Evolutionary conservation across 2,329 filamentous ascomycete genomes (phyloP).

Genomic region (Gnomoniopsis sp.): DNA sequence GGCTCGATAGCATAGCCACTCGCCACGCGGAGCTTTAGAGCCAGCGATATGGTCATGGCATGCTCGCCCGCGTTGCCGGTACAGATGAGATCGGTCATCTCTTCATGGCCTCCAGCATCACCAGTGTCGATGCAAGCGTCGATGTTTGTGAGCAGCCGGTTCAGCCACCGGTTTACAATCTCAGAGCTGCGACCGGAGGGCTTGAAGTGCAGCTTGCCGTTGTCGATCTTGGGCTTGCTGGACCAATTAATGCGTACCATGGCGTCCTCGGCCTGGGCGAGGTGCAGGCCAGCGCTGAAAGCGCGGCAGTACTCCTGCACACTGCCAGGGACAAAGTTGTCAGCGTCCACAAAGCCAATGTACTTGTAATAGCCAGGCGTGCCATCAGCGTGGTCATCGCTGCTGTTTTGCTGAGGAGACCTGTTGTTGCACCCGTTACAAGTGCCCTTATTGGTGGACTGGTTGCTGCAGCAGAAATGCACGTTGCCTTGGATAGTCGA

Average conservation of each 20-base stretch:
- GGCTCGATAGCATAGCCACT: conserved; percentile 32
- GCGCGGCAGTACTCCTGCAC: conserved; percentile 31
- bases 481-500: neutral
- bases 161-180: conserved; percentile 30
- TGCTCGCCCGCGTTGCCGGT: conserved; percentile 33
- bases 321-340: conserved; percentile 28
- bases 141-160: conserved; percentile 21
- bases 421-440: neutral
- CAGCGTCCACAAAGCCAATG: conserved; percentile 32
- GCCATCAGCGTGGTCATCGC: neutral
- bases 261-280: conserved; percentile 20
- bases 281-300: conserved; percentile 29
- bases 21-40: conserved; percentile 27
- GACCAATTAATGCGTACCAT: conserved; percentile 33
- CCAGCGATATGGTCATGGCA: conserved; percentile 35
- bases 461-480: neutral
- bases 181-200: conserved; percentile 27
- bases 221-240: conserved; percentile 29
- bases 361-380: conserved; percentile 21
- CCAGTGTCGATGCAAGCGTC: conserved; percentile 5
- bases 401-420: neutral
- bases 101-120: neutral
- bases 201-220: conserved; percentile 24
- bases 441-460: no score
- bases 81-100: conserved; percentile 22